A percentile compares a stretch with the other conserved stretches of the same genome.
phyloP scores from a whole-genome alignment of 2,329 filamentous ascomycete genomes.

The Scolecobasidium constrictum region DNA sequence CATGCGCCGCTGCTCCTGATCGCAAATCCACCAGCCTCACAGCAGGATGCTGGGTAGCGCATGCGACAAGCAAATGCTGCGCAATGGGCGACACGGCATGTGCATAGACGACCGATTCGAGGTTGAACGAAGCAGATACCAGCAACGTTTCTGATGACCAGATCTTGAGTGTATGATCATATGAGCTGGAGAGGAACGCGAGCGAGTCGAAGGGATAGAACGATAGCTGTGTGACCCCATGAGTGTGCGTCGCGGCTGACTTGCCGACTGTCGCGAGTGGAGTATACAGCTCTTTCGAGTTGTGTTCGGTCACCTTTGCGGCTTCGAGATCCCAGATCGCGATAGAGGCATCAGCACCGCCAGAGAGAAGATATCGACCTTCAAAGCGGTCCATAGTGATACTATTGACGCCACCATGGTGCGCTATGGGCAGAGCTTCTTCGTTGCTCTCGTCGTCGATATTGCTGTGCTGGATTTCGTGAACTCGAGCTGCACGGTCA shows the following conservation, averaged over 20 bases:
- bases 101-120: conserved; percentile 60
- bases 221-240: conserved; percentile 63
- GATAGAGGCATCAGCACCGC: conserved; percentile 74
- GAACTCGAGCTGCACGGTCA: conserved; percentile 44
- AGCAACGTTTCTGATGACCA: conserved; percentile 56
- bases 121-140: conserved; percentile 54
- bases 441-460: conserved; percentile 19
- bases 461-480: conserved; percentile 12
- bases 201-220: conserved; percentile 71
- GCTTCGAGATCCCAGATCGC: conserved; percentile 76
- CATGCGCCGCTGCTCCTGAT: conserved; percentile 57
- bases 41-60: conserved; percentile 74
- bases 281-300: not conserved
- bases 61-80: conserved; percentile 68
- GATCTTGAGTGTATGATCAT: conserved; percentile 66
- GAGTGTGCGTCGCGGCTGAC: conserved; percentile 41
- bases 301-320: not conserved
- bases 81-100: conserved; percentile 69
- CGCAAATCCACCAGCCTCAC: conserved; percentile 79
- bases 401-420: conserved; percentile 68
- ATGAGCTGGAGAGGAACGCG: conserved; percentile 67
- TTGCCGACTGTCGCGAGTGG: conserved; percentile 2
- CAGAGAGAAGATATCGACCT: conserved; percentile 68
- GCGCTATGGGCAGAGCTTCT: conserved; percentile 43
- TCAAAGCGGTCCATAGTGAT: conserved; percentile 75